Conservation (phyloP, 2,329 filamentous ascomycete species). For the Fusarium illudens region DNA sequence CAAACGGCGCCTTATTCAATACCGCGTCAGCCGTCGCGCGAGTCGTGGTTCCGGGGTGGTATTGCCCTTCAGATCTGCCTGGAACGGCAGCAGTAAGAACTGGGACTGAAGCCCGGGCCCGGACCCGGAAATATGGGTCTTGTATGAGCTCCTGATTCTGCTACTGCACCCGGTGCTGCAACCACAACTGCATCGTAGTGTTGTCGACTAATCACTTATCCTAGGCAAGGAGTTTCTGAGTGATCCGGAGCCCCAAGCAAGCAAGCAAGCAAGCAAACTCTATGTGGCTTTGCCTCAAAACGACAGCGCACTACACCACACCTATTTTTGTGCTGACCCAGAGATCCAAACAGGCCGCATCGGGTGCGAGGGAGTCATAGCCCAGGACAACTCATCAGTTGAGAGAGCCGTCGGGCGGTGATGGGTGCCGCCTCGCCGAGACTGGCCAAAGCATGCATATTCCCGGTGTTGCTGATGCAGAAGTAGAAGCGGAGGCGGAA, state of each 20-base stretch:
- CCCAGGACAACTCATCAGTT: conserved; percentile 28
- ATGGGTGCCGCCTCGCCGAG: conserved; percentile 13
- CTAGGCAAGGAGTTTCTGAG: not conserved
- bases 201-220: not conserved
- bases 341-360: conserved; percentile 3
- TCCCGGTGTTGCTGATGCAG: conserved; percentile 18
- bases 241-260: not conserved
- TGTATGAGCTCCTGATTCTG: conserved; percentile 16
- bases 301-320: conserved; percentile 22
- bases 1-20: conserved; percentile 22
- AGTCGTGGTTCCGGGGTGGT: conserved; percentile 17
- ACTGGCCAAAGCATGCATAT: conserved; percentile 16
- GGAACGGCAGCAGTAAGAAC: not conserved
- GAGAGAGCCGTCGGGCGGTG: conserved; percentile 6
- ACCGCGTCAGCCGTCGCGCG: conserved; percentile 19
- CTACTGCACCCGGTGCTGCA: conserved; percentile 13
- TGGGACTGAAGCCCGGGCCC: conserved; percentile 3
- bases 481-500: conserved; percentile 6
- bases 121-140: conserved; percentile 4
- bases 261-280: no score
- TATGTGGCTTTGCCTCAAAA: conserved; percentile 7
- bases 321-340: not conserved
- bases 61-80: conserved; percentile 20
- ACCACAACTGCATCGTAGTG: conserved; percentile 7
- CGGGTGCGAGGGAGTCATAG: conserved; percentile 16